Percentiles rank a stretch among this genome's conserved stretches.
phyloP scores from a whole-genome alignment of 495 filamentous ascomycete species.

The Lentithecium fluviatile region DNA sequence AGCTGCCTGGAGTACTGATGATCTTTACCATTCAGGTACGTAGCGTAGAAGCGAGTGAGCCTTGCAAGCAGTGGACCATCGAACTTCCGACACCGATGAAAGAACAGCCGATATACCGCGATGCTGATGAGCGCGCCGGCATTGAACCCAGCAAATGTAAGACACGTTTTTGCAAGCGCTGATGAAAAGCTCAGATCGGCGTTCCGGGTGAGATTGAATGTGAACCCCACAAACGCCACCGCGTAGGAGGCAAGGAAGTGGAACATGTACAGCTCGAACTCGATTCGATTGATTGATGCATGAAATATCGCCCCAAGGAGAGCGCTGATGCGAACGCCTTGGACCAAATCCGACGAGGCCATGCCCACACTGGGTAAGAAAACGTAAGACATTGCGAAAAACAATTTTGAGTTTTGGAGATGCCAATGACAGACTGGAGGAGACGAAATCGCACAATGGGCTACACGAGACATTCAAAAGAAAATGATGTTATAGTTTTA shows the following conservation, averaged over 20 bases:
- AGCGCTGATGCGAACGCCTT: not conserved
- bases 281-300: not conserved
- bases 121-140: slow-evolving; percentile 46
- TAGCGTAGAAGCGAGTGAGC: slow-evolving; percentile 21
- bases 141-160: slow-evolving; percentile 6
- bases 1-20: slow-evolving; percentile 14
- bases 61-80: slow-evolving; percentile 25
- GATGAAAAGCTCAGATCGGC: not conserved
- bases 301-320: slow-evolving; percentile 2
- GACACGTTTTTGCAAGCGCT: slow-evolving; percentile 4
- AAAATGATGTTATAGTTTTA: no score
- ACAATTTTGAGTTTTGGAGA: no score
- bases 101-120: slow-evolving; percentile 29
- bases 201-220: not conserved
- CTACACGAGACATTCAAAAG: no score
- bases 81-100: slow-evolving; percentile 23
- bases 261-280: slow-evolving; percentile 21
- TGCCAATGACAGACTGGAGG: no score
- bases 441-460: no score
- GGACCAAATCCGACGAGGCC: no score
- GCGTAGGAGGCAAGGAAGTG: slow-evolving; percentile 16
- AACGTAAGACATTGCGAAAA: no score
- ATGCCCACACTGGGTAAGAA: no score
- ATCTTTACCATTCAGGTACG: slow-evolving; percentile 7
- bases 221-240: not conserved